Evolutionary conservation across 1,284 basidiomycete species (phyloP).

Genomic region (Fistulina hepatica): DNA sequence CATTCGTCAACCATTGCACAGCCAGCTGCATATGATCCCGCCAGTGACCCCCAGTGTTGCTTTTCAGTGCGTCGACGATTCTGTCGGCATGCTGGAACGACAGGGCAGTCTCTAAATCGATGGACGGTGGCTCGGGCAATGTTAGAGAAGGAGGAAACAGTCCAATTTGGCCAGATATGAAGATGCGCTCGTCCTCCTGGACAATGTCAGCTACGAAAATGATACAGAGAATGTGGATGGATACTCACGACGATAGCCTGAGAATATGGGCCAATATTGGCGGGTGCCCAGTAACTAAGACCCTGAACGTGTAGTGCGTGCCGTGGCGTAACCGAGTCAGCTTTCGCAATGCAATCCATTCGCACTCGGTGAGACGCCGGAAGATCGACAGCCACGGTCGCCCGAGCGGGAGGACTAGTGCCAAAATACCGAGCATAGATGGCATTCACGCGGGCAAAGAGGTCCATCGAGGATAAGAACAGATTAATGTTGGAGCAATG

Average conservation of each 20-base stretch:
- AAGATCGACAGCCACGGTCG: conserved; percentile 77
- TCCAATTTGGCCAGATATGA: conserved; percentile 93
- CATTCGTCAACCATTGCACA: conserved; percentile 53
- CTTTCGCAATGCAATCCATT: conserved; percentile 71
- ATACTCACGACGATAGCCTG: conserved; percentile 73
- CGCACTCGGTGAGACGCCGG: conserved; percentile 45
- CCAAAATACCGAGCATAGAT: conserved; percentile 81
- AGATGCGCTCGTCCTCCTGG: conserved; percentile 64
- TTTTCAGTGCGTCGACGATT: conserved; percentile 49
- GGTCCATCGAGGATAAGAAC: conserved; percentile 72
- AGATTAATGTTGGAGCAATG: conserved; percentile 76
- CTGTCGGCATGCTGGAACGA: conserved; percentile 74
- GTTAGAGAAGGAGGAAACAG: conserved; percentile 67
- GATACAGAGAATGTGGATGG: conserved; percentile 11
- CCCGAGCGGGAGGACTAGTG: conserved; percentile 84
- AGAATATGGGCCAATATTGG: conserved; percentile 98
- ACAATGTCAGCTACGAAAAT: not conserved
- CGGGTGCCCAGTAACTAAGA: conserved; percentile 96
- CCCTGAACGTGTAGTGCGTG: conserved; percentile 89
- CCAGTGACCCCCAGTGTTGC: conserved; percentile 50
- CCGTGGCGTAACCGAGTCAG: conserved; percentile 31
- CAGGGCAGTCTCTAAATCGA: conserved; percentile 60
- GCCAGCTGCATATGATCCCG: conserved; percentile 47
- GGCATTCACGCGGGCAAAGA: conserved; percentile 66
- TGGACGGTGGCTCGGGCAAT: conserved; percentile 49